phyloP scores from a whole-genome alignment of 495 filamentous ascomycete genomes.

The Parachaetomium inaequale region DNA sequence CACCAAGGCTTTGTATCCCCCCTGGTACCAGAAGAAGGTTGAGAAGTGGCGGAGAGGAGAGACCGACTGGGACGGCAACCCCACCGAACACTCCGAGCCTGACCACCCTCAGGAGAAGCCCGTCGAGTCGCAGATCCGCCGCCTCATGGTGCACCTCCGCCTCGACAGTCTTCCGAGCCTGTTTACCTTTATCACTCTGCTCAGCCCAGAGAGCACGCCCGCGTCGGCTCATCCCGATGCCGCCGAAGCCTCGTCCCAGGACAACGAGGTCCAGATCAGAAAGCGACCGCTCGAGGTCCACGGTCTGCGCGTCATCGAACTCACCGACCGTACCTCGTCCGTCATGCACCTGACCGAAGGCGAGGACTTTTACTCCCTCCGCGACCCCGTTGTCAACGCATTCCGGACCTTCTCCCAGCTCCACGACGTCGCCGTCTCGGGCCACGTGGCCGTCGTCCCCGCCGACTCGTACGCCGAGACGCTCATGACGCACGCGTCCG shows the following conservation, averaged over 20 bases:
- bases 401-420: slow-evolving; percentile 86
- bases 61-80: slow-evolving; percentile 86
- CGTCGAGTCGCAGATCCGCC: slow-evolving; percentile 43
- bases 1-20: slow-evolving; percentile 73
- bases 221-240: slow-evolving; percentile 24
- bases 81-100: slow-evolving; percentile 40
- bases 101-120: slow-evolving; percentile 45
- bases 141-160: slow-evolving; percentile 62
- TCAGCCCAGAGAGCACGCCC: slow-evolving; percentile 51
- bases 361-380: slow-evolving; percentile 64
- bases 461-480: slow-evolving; percentile 75
- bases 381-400: slow-evolving; percentile 87
- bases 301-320: slow-evolving; percentile 78
- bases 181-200: slow-evolving; percentile 76
- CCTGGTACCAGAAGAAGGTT: slow-evolving; percentile 86
- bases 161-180: slow-evolving; percentile 84
- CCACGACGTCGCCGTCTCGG: slow-evolving; percentile 79
- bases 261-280: slow-evolving; percentile 20
- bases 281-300: slow-evolving; percentile 70
- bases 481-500: slow-evolving; percentile 61
- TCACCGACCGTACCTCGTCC: slow-evolving; percentile 88
- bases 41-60: slow-evolving; percentile 88
- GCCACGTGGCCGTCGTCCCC: slow-evolving; percentile 71
- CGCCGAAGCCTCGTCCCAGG: slow-evolving; percentile 18
- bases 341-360: slow-evolving; percentile 91